Base-by-base conservation (phyloP, 2,329 filamentous ascomycete species). In the Cladobotryum protrusum region DNA sequence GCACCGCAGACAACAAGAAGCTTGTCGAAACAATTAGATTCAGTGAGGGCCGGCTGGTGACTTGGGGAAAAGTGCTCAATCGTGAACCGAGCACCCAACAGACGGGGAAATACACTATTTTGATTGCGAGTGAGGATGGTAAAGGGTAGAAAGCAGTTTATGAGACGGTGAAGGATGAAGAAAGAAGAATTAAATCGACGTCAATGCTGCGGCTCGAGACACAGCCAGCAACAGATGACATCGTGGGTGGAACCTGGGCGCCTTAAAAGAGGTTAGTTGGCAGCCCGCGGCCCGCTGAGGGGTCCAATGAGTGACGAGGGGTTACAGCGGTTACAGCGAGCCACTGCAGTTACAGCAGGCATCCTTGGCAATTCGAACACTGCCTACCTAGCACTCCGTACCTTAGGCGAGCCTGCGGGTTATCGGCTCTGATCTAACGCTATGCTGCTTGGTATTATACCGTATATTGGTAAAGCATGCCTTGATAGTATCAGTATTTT, bases 241-340 rank as follows among this genome's bases (percentile, higher is more conserved):
- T 56, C 54, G 52, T 50, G 34, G 18, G 54, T 56, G 54, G 55
- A 41, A 47, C 46, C 49, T 52, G 12, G 43, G 42, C 17, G 24
- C 24, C 33, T 35, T 43, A 43, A 32, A 29, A 29, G 24, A 29
- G 24, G 24, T 29, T 29, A 29, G 24, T 29, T 29, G 24, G 24
- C 24, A 29, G 11, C 24, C 24, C n/a, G 49, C 49, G 49, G 49
- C 49, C 45, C 45, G 49, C 49, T 45, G 35, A 49, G 49, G 47
- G 49, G 49, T 29, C 24, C 24, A 29, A 29, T 29, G 24, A 29
- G 24, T 29, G 24, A 29, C 24, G 49, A 43, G 35, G 35, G 35
- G 35, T 37, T 29, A 29, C 24, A 29, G 24, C 24, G 24, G 24
- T 29, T 29, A 29, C 24, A 29, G 24, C 24, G 24, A 29, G 24